Base-by-base conservation (phyloP, 495 filamentous ascomycete genomes). In the Hyaloscypha finlandica region DNA sequence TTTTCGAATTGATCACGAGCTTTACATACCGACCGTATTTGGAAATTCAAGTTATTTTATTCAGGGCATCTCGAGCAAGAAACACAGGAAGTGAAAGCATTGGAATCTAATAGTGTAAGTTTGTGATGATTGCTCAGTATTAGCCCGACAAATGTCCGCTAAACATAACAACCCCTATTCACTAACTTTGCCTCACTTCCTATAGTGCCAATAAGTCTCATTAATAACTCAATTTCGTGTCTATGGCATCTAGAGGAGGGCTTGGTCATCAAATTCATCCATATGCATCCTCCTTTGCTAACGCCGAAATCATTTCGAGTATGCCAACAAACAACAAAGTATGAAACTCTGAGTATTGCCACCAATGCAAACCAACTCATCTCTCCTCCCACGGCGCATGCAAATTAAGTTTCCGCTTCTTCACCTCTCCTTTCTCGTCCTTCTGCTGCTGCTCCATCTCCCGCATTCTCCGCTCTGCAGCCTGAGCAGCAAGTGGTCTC, bases 321-420 rank as follows among this genome's bases (percentile, higher is more conserved):
- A 48, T 48, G 16, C 16, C 11, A 48, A 48, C 11, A 48, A 48
- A 4, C 42, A 14, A 48, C 16, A 48, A 11, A 6, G 8, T 8
- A 37, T 6, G 12, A 37, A 37, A 37, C 35, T 6, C 35, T 12
- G 35, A 37, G 1, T 37, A 4, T 48, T 6, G 11, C 42, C 42
- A 14, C 16, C 16, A 48, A 48, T 6, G 4, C 42, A 11, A 12
- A 48, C 4, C 25, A 2, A 48, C 80, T 92, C 0, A 70, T 72
- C 52, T 56, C 48, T 61, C 65, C 57, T 67, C 65, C 57, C 58
- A 61, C 30, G 65, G 42, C 32, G 65, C 42, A 8, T 56, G 19
- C 48, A 62, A 30, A 33, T 31, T 55, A 4, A 61, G 45, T 25
- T 56, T 66, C 29, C 31, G 32, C 33, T 57, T 59, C 29, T 56